These are phyloP conservation scores for Poterioochromonas sp. DNA, from an alignment of 352 stramenopile species.

Conservation along the genomic window DNA sequence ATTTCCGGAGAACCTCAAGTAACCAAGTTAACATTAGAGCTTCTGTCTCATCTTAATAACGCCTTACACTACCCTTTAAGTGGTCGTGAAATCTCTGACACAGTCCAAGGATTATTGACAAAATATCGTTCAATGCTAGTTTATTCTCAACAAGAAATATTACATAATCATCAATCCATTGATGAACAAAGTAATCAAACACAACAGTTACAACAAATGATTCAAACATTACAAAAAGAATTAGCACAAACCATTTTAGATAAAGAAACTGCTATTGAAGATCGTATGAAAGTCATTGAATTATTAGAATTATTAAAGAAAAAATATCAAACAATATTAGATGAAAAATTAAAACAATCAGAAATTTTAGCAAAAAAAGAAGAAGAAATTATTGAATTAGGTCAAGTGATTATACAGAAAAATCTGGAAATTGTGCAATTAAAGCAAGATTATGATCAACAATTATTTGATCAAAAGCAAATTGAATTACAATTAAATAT, in stretches of 20 bases:
- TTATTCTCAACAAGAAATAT: neutral
- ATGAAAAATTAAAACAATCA: constrained; percentile 4
- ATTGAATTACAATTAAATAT: neutral
- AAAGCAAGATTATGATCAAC: neutral
- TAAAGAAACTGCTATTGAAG: neutral
- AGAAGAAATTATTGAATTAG: constrained; percentile 10
- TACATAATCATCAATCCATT: neutral
- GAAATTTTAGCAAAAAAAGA: neutral
- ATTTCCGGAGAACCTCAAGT: neutral
- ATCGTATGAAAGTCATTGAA: neutral
- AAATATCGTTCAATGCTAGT: constrained; percentile 12
- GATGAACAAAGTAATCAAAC: neutral
- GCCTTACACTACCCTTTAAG: constrained; percentile 9
- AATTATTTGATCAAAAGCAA: neutral
- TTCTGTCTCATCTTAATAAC: neutral
- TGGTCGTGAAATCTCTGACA: neutral
- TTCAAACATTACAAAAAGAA: neutral
- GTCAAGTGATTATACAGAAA: neutral
- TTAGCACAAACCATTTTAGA: neutral
- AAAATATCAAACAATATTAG: constrained; percentile 18
- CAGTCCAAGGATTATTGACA: neutral
- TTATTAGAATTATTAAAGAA: neutral
- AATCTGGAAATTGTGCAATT: neutral
- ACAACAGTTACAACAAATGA: neutral
- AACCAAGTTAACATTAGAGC: neutral